A percentile compares a stretch with the other conserved stretches of the same genome.
These are phyloP conservation scores for Euphorbia tirucalli DNA, from an alignment of 345 rosid genomes.

Conservation along the genomic window DNA sequence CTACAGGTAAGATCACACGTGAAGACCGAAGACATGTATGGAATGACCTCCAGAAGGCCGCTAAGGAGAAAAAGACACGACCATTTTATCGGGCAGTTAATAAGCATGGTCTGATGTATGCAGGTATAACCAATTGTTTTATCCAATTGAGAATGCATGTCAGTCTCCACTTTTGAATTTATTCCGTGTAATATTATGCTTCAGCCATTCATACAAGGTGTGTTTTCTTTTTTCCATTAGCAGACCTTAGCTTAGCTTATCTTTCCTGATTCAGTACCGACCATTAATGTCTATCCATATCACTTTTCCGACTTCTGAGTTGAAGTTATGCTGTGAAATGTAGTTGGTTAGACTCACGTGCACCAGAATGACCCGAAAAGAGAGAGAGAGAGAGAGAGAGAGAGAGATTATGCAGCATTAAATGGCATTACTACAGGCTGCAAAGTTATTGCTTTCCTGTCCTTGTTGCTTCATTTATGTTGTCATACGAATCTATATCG, in stretches of 20 bases:
- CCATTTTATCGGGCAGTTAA: conserved; percentile 80
- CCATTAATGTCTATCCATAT: background rate
- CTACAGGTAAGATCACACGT: conserved; percentile 58
- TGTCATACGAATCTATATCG: background rate
- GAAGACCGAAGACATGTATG: conserved; percentile 66
- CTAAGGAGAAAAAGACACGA: conserved; percentile 52
- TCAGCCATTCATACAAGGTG: background rate
- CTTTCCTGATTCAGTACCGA: background rate
- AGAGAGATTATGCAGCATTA: too few species aligned
- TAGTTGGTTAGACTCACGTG: background rate
- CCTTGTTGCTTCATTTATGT: background rate
- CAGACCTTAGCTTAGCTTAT: background rate
- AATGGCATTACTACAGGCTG: background rate
- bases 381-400: background rate
- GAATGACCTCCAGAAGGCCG: conserved; percentile 70
- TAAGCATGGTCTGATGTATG: conserved; percentile 79
- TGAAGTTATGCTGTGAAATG: background rate
- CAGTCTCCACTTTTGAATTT: too few species aligned
- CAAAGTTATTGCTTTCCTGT: background rate
- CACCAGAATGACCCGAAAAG: background rate
- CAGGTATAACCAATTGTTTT: conserved; percentile 54
- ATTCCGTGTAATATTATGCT: too few species aligned
- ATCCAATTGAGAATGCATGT: too few species aligned
- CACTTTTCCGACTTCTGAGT: background rate
- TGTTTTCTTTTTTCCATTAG: background rate